Evolutionary conservation across 305 asterid genomes (phyloP).

Genomic region (Fraxinus xanthoxyloides): DNA sequence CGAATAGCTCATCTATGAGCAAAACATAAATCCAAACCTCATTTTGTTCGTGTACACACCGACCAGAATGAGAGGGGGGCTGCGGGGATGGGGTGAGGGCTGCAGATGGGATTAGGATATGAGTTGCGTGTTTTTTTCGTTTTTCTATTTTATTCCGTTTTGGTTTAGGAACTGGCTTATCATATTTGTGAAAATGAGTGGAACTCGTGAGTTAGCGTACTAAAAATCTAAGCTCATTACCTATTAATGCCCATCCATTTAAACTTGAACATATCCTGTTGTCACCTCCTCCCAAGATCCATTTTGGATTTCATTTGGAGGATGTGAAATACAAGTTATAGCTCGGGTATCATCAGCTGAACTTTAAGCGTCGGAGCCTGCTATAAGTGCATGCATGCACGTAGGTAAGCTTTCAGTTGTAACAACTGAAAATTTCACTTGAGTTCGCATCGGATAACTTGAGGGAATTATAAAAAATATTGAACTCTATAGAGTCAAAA

Average conservation of each 20-base stretch:
- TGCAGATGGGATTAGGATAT: background rate
- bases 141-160: background rate
- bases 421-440: background rate
- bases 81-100: background rate
- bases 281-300: background rate
- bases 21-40: background rate
- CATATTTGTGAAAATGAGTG: background rate
- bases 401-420: background rate
- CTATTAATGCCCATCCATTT: background rate
- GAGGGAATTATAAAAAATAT: background rate
- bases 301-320: background rate
- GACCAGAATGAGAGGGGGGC: background rate
- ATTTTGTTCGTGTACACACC: background rate
- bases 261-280: background rate
- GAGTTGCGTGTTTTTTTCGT: background rate
- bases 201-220: background rate
- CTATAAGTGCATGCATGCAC: background rate
- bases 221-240: background rate
- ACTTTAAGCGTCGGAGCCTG: background rate
- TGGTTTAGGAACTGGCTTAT: background rate
- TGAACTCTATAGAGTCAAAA: background rate
- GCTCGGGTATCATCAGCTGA: background rate
- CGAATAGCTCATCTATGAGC: background rate
- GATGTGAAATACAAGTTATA: background rate
- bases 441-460: background rate